Evolutionary conservation across 495 filamentous ascomycete genomes (phyloP).

Genomic region (Podospora appendiculata): DNA sequence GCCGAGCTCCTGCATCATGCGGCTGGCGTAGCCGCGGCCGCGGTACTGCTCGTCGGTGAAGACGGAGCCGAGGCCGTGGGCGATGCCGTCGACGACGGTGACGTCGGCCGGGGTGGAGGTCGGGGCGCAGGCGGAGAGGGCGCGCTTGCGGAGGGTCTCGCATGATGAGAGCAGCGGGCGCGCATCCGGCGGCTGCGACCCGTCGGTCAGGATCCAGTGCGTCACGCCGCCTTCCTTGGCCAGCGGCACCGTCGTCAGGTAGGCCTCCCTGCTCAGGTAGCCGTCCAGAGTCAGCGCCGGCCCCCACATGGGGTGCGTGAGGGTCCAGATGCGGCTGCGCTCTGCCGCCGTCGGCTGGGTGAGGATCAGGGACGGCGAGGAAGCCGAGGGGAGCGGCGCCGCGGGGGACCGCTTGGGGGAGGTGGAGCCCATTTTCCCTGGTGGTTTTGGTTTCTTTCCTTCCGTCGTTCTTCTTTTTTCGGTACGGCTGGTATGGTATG

Average conservation of each 20-base stretch:
- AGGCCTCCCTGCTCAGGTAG: conserved; percentile 73
- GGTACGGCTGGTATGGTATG: too few species aligned
- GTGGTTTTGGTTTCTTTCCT: neutral
- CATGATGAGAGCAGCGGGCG: conserved; percentile 71
- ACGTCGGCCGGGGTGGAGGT: neutral
- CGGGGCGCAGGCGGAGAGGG: conserved; percentile 30
- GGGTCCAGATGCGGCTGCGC: conserved; percentile 50
- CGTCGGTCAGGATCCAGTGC: conserved; percentile 78
- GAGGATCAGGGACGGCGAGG: conserved; percentile 56
- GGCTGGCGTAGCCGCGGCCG: conserved; percentile 69
- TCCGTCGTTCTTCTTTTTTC: neutral
- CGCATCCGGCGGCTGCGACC: conserved; percentile 28
- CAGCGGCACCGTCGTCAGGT: conserved; percentile 57
- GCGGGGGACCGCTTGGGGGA: neutral
- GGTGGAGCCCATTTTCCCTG: conserved; percentile 21
- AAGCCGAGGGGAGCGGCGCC: conserved; percentile 42
- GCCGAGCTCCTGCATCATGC: conserved; percentile 49
- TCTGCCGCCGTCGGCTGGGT: conserved; percentile 62
- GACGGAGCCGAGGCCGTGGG: conserved; percentile 79
- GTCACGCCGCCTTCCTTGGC: conserved; percentile 68
- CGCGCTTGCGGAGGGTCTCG: conserved; percentile 74
- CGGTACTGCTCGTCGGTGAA: conserved; percentile 68
- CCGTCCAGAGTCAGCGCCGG: conserved; percentile 53
- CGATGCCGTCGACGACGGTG: conserved; percentile 45
- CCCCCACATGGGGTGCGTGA: conserved; percentile 68